Evolutionary conservation across 441 rosid genomes (phyloP), one percentile per base, ranked within the genome.

Genomic region (Adansonia madagascariensis): DNA sequence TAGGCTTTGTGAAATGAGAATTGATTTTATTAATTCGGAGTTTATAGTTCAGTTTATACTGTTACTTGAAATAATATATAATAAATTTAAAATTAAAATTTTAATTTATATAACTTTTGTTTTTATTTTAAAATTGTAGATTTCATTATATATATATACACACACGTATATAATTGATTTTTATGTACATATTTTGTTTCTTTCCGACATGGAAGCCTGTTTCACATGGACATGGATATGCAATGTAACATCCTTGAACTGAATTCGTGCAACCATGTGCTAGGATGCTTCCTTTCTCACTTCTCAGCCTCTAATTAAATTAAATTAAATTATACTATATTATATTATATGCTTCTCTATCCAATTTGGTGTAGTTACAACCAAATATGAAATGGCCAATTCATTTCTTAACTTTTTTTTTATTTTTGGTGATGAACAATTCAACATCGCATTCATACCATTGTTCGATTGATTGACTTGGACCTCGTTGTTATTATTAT

Each of bases 261-360:
- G 27, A 24, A 24, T 24, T 24, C 27, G 27, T 24, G 27, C 27
- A 24, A 24, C 27, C 27, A 24, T 46, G 80, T 79, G 82, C 75
- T 63, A 22, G 0, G 81, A 77, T 76, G 78, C 77, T 82, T 81
- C 81, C 72, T 79, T 61, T 3, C 47, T 47, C 10, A n/a, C 27
- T 14, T 18, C 56, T 39, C 56, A 0, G 9, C 11, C 27, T 24
- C 0, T 12, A 27, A 14, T 27, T 11, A 47, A 47, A 47, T 24
- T 24, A 24, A 24, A 24, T 24, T 24, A 24, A 24, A 24, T 24
- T 24, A 24, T 24, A 24, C 27, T 24, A 27, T 12, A 0, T 50
- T 4, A 49, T 49, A 49, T 49, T 2, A 3, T 49, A 31, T 12
- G 61, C 43, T 12, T 27, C 66, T 31, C 9, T 18, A 53, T 6